Evolutionary conservation across 2,329 filamentous ascomycete species (phyloP).

Genomic region (Claviceps sp.): DNA sequence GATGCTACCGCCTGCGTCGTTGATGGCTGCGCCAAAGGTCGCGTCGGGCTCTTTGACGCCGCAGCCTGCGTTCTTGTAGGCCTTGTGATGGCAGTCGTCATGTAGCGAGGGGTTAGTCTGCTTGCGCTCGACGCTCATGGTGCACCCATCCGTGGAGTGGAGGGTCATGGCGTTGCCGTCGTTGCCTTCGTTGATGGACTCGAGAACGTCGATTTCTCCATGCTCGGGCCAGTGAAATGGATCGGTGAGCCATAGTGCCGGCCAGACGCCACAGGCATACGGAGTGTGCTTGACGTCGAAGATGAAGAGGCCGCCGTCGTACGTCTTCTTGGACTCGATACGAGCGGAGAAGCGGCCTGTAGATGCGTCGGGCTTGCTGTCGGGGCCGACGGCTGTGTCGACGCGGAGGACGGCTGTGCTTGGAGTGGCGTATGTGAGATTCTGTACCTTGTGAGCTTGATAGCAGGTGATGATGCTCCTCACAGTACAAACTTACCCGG

Average conservation of each 20-base stretch:
- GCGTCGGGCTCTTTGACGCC: conserved; percentile 29
- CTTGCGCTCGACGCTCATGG: conserved; percentile 39
- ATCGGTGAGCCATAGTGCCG: conserved; percentile 53
- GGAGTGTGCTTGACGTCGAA: conserved; percentile 53
- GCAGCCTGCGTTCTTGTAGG: conserved; percentile 43
- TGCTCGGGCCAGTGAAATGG: conserved; percentile 45
- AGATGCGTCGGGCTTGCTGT: conserved; percentile 33
- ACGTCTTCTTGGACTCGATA: conserved; percentile 45
- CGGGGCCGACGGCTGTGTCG: conserved; percentile 42
- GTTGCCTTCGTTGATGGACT: conserved; percentile 40
- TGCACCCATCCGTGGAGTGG: conserved; percentile 40
- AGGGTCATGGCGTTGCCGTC: conserved; percentile 46
- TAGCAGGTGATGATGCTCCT: background rate
- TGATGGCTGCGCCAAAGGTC: conserved; percentile 39
- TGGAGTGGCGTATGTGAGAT: conserved; percentile 47
- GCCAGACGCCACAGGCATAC: conserved; percentile 51
- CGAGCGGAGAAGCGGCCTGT: conserved; percentile 51
- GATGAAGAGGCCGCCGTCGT: conserved; percentile 51
- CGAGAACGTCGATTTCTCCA: conserved; percentile 53
- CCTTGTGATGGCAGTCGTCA: conserved; percentile 36
- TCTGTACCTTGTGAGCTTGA: conserved; percentile 23
- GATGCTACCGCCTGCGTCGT: conserved; percentile 40
- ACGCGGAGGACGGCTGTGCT: conserved; percentile 43
- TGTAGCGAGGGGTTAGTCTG: conserved; percentile 31
- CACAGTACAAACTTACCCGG: conserved; percentile 22